A percentile compares a stretch with the other conserved stretches of the same genome.
phyloP scores from a whole-genome alignment of 2,329 filamentous ascomycete genomes.

The Diaporthe citriasiana region DNA sequence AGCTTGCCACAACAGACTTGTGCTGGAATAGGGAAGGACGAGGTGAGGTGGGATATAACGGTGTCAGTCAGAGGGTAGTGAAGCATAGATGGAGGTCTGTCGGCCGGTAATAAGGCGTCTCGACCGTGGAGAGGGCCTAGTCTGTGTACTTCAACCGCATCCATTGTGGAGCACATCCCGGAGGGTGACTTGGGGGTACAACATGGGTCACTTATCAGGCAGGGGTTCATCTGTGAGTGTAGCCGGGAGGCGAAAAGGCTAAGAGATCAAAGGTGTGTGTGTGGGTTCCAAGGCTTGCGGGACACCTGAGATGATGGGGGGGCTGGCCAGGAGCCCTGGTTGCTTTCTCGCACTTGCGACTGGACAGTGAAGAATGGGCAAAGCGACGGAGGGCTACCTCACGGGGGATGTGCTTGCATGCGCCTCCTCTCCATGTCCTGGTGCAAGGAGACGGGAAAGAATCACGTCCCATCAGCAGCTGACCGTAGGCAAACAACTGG shows the following conservation, averaged over 20 bases:
- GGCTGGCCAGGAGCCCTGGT: conserved; percentile 33
- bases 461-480: conserved; percentile 8
- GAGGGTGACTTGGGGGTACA: conserved; percentile 40
- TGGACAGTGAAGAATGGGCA: conserved; percentile 34
- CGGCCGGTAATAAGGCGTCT: conserved; percentile 29
- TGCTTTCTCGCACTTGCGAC: conserved; percentile 36
- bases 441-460: background rate
- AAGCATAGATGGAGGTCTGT: conserved; percentile 39
- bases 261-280: conserved; percentile 44
- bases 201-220: conserved; percentile 42
- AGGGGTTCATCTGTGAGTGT: conserved; percentile 37
- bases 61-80: conserved; percentile 43
- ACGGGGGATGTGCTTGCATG: conserved; percentile 18
- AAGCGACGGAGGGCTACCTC: conserved; percentile 28
- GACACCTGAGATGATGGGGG: conserved; percentile 42
- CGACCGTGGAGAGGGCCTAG: conserved; percentile 23
- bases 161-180: conserved; percentile 34
- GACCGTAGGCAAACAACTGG: conserved; percentile 8
- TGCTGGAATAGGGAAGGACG: conserved; percentile 51
- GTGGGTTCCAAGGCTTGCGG: conserved; percentile 36
- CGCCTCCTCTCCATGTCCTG: conserved; percentile 8
- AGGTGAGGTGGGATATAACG: conserved; percentile 51
- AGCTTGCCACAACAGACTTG: conserved; percentile 45
- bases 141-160: conserved; percentile 32
- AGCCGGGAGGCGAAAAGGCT: conserved; percentile 41